A percentile compares a stretch with the other conserved stretches of the same genome.
Evolutionary conservation across 2,329 filamentous ascomycete genomes (phyloP).

Genomic region (Exophiala calicioides): DNA sequence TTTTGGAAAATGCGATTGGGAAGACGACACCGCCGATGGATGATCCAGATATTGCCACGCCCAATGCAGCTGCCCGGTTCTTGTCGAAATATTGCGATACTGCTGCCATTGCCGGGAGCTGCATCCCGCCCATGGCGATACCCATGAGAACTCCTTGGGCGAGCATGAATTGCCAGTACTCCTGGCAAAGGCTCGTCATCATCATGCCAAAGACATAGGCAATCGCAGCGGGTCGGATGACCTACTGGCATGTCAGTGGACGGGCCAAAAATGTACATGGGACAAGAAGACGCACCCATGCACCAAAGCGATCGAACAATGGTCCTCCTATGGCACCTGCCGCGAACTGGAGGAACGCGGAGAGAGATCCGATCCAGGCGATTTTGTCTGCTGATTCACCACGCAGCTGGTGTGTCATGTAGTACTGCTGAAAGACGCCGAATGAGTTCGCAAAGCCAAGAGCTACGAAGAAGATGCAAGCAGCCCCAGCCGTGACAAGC

Average conservation of each 20-base stretch:
- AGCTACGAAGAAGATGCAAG: slow-evolving; percentile 71
- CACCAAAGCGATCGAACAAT: slow-evolving; percentile 65
- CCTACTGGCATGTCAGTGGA: slow-evolving; percentile 4
- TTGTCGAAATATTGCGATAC: slow-evolving; percentile 52
- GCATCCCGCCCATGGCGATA: slow-evolving; percentile 43
- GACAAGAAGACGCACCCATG: slow-evolving; percentile 11
- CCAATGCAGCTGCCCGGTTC: slow-evolving; percentile 50
- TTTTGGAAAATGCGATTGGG: slow-evolving; percentile 50
- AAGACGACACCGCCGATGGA: slow-evolving; percentile 57
- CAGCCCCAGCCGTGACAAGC: slow-evolving; percentile 81
- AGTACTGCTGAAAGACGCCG: slow-evolving; percentile 77
- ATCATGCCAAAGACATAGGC: slow-evolving; percentile 28
- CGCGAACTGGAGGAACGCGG: slow-evolving; percentile 79
- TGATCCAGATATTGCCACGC: slow-evolving; percentile 49
- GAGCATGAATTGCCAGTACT: slow-evolving; percentile 57
- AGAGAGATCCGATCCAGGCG: slow-evolving; percentile 85
- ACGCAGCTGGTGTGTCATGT: slow-evolving; percentile 70
- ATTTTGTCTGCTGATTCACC: slow-evolving; percentile 68
- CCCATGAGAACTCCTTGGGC: slow-evolving; percentile 52
- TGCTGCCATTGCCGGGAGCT: slow-evolving; percentile 49
- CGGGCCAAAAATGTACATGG: background rate
- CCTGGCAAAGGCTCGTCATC: slow-evolving; percentile 39
- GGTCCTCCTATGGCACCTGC: slow-evolving; percentile 83
- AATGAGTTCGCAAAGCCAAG: slow-evolving; percentile 49
- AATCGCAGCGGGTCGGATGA: slow-evolving; percentile 52